These are phyloP conservation scores for Penicillium sp. DNA, from an alignment of 2,329 filamentous ascomycete genomes.

Conservation along the genomic window DNA sequence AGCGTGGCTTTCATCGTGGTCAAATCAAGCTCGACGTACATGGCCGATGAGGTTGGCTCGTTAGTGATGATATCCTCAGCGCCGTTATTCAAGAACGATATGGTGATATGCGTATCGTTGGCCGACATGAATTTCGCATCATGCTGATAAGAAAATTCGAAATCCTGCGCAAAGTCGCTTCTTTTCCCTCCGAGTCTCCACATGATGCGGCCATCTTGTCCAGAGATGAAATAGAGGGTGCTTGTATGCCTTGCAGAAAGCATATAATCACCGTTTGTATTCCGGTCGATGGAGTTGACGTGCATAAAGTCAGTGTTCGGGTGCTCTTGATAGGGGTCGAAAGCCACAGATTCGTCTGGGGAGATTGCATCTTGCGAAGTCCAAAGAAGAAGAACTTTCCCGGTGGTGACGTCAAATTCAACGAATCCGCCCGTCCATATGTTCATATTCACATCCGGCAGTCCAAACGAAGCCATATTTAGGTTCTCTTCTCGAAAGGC, in stretches of 20 bases:
- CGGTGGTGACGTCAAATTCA: constrained; percentile 36
- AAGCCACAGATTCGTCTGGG: constrained; percentile 18
- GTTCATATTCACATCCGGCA: constrained; percentile 27
- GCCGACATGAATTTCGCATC: constrained; percentile 36
- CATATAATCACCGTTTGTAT: constrained; percentile 40
- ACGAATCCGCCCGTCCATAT: constrained; percentile 35
- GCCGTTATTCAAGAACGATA: constrained; percentile 39
- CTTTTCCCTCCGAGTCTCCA: constrained; percentile 42
- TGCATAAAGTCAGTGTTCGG: constrained; percentile 39
- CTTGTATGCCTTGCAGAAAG: constrained; percentile 42
- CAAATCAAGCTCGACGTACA: constrained; percentile 34
- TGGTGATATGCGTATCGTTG: constrained; percentile 31
- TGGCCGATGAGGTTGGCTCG: constrained; percentile 29
- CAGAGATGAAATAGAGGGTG: constrained; percentile 42
- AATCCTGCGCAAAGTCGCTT: constrained; percentile 33
- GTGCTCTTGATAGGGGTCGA: constrained; percentile 9
- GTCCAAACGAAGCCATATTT: constrained; percentile 26
- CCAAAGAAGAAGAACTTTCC: constrained; percentile 36
- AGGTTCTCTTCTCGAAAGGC: constrained; percentile 20
- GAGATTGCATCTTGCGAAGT: constrained; percentile 33
- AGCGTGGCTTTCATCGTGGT: constrained; percentile 29
- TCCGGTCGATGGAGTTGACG: constrained; percentile 43
- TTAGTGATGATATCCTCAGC: constrained; percentile 28
- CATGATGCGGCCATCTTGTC: constrained; percentile 36
- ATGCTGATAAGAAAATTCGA: constrained; percentile 41